Evolutionary conservation across 352 stramenopile genomes (phyloP).

Genomic region (Phytophthora kernoviae): DNA sequence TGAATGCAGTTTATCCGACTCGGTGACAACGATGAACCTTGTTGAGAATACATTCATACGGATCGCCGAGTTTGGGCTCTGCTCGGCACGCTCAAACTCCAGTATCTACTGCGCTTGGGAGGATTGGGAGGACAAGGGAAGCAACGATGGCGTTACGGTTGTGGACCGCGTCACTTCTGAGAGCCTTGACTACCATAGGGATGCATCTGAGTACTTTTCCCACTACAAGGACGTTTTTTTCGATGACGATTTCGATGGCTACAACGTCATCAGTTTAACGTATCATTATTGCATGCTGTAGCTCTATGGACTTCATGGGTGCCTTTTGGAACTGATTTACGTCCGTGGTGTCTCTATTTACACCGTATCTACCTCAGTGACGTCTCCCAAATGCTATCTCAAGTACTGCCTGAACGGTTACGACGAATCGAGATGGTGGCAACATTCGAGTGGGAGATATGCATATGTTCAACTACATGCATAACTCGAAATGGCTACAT

Average conservation of each 20-base stretch:
- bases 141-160: background rate
- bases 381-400: no score
- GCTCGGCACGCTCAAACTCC: constrained; percentile 2
- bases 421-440: no score
- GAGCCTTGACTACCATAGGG: background rate
- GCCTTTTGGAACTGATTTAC: no score
- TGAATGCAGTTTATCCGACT: constrained; percentile 15
- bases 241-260: background rate
- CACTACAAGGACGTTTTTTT: background rate
- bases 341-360: no score
- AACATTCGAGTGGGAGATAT: no score
- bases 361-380: no score
- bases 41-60: constrained; percentile 7
- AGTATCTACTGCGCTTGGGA: constrained; percentile 16
- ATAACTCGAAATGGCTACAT: constrained; percentile 3
- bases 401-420: no score
- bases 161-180: background rate
- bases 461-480: background rate
- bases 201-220: constrained; percentile 5
- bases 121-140: constrained; percentile 1
- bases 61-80: constrained; percentile 26
- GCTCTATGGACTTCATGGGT: no score
- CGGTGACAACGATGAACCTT: constrained; percentile 13
- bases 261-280: background rate
- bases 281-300: no score